Percentiles rank a stretch among this genome's conserved stretches.
phyloP scores from a whole-genome alignment of 2,329 filamentous ascomycete genomes.

The Coleophoma cylindrospora region DNA sequence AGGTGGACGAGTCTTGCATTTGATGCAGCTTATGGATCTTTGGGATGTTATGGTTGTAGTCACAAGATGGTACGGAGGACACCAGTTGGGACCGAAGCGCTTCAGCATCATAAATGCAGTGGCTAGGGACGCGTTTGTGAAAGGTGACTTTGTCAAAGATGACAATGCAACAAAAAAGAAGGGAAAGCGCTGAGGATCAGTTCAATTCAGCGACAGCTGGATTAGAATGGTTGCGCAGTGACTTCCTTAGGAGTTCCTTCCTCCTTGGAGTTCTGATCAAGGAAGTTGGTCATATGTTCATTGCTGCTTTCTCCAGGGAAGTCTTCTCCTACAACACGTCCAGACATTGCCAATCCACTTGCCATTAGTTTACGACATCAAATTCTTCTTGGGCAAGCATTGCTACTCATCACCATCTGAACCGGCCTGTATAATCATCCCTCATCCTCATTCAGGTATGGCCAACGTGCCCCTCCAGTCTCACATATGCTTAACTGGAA shows the following conservation, averaged over 20 bases:
- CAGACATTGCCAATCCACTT: too few species aligned
- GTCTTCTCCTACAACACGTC: too few species aligned
- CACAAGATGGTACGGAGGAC: slow-evolving; percentile 90
- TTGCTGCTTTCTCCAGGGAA: not conserved
- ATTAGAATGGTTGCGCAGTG: not conserved
- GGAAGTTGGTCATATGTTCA: not conserved
- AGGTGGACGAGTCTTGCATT: slow-evolving; percentile 75
- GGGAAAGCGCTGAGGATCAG: slow-evolving; percentile 17
- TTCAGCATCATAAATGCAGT: slow-evolving; percentile 88
- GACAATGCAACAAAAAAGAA: slow-evolving; percentile 36
- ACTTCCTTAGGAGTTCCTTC: not conserved
- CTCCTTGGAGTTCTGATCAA: not conserved
- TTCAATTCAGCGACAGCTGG: not conserved
- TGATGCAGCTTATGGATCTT: slow-evolving; percentile 92
- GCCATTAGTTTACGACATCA: too few species aligned
- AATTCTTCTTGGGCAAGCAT: too few species aligned
- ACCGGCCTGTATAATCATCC: too few species aligned
- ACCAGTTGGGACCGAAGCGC: slow-evolving; percentile 80
- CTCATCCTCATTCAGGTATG: too few species aligned
- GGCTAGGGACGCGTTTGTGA: slow-evolving; percentile 78
- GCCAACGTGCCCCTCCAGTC: too few species aligned
- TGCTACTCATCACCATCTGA: too few species aligned
- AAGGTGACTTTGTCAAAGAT: slow-evolving; percentile 64
- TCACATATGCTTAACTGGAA: too few species aligned
- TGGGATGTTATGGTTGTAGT: slow-evolving; percentile 94